Base-by-base conservation (phyloP, 75 land plant species). In the Cryptomeria japonica region DNA sequence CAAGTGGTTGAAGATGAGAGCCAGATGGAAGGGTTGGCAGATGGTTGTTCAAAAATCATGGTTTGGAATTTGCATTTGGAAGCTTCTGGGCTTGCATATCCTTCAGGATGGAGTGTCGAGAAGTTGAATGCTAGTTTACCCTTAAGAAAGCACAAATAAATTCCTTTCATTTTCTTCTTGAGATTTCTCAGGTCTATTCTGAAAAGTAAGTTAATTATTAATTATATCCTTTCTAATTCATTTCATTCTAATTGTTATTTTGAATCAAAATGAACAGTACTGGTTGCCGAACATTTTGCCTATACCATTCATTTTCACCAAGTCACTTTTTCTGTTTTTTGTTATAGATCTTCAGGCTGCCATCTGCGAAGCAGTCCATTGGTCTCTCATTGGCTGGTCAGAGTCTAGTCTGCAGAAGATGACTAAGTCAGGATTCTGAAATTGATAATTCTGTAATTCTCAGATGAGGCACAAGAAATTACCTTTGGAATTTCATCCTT, bases 11-110 rank as follows among this genome's bases (percentile, higher is more conserved):
- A 95, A 91, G 99, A 98, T 90, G 99, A 98, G 89, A 93, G 92
- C 58, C 95, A 95, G 88, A 98, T 98, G 99, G 99, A 98, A 91
- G 96, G 95, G 37, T 80, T 92, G 22, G 94, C 97, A 9, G 7
- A 80, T 80, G 95, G 96, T 80, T 97, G 99, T 88, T 89, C 93
- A 80, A 95, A 88, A 82, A 90, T 96, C 41, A 88, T 97, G 96
- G 97, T 95, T 84, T 98, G 99, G 99, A 95, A 97, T 90, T 95
- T 98, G 16, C 99, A 95, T 92, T 80, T 97, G 51, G 96, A 97
- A 83, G 86, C 93, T 72, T 72, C 70, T 7, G 73, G 83, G 76
- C 73, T 93, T 84, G 85, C 53, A 11, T 98, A 98, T 90, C 99
- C 99, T 78, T 90, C 89, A 85, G 95, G 96, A 18, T 98, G 99